These are phyloP conservation scores for Beauveria rudraprayagi DNA, from an alignment of 2,329 filamentous ascomycete genomes.

Conservation along the genomic window DNA sequence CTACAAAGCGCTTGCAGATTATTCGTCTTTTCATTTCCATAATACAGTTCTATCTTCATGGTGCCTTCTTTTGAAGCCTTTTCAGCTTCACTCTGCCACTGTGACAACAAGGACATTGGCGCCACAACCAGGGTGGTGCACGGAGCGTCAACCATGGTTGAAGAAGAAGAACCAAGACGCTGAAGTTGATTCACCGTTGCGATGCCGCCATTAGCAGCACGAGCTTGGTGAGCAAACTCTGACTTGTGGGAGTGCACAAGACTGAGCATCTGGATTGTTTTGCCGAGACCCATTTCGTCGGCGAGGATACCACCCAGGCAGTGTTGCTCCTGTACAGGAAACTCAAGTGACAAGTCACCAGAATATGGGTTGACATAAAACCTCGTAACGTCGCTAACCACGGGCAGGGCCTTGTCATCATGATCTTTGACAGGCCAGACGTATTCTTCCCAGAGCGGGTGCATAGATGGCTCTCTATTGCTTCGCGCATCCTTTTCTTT, in stretches of 20 bases:
- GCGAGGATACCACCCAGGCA: slow-evolving; percentile 89
- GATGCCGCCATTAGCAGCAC: slow-evolving; percentile 21
- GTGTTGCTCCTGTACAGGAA: slow-evolving; percentile 88
- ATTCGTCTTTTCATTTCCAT: slow-evolving; percentile 73
- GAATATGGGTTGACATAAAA: slow-evolving; percentile 99
- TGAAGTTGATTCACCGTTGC: slow-evolving; percentile 53
- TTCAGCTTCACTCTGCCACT: slow-evolving; percentile 93
- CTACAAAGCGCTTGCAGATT: slow-evolving; percentile 76
- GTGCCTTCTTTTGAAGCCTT: slow-evolving; percentile 82
- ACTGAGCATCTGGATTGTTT: slow-evolving; percentile 98
- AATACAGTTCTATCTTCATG: slow-evolving; percentile 81
- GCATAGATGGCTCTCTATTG: slow-evolving; percentile 73
- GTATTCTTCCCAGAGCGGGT: slow-evolving; percentile 97
- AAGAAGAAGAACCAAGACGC: slow-evolving; percentile 49
- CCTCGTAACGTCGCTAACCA: slow-evolving; percentile 54
- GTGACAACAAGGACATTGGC: slow-evolving; percentile 90
- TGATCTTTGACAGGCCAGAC: slow-evolving; percentile 80
- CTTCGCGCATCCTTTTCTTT: slow-evolving; percentile 79
- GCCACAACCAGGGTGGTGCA: slow-evolving; percentile 93
- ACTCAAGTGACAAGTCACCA: slow-evolving; percentile 83
- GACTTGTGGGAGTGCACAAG: slow-evolving; percentile 78
- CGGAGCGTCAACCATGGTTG: slow-evolving; percentile 59
- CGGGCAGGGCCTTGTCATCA: slow-evolving; percentile 67
- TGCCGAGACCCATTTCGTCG: slow-evolving; percentile 95
- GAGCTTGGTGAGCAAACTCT: slow-evolving; percentile 36